Conservation (phyloP, 345 rosid species). For the Excoecaria agallocha region DNA sequence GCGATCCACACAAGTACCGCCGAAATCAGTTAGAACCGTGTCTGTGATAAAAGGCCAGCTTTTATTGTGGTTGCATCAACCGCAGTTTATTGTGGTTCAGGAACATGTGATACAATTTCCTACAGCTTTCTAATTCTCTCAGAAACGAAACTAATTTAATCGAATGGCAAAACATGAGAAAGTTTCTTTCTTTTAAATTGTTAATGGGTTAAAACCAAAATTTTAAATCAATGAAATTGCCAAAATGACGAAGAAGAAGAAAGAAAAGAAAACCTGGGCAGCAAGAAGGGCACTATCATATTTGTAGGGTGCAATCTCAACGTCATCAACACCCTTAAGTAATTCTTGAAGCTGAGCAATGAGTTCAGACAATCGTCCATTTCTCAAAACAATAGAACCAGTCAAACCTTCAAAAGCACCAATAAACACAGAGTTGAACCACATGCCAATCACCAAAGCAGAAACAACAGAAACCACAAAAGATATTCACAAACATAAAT, state of each 20-base stretch:
- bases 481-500: background rate
- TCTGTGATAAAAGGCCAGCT: background rate
- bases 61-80: background rate
- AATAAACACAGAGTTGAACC: background rate
- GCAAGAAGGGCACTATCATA: conserved; percentile 60
- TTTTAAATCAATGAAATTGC: background rate
- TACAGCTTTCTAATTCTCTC: background rate
- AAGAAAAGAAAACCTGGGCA: conserved; percentile 56
- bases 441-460: background rate
- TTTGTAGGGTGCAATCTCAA: conserved; percentile 50
- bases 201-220: no score
- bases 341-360: conserved; percentile 78
- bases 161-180: background rate
- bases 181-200: no score
- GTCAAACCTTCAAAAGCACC: conserved; percentile 53
- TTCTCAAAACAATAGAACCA: conserved; percentile 65
- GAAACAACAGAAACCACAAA: background rate
- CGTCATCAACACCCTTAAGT: conserved; percentile 66
- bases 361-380: conserved; percentile 72
- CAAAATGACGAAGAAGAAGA: background rate
- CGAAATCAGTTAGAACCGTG: background rate
- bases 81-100: background rate
- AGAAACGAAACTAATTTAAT: background rate
- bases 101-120: background rate
- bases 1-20: background rate